Evolutionary conservation across 306 rosid genomes (phyloP).

Genomic region (Corylus heterophylla): DNA sequence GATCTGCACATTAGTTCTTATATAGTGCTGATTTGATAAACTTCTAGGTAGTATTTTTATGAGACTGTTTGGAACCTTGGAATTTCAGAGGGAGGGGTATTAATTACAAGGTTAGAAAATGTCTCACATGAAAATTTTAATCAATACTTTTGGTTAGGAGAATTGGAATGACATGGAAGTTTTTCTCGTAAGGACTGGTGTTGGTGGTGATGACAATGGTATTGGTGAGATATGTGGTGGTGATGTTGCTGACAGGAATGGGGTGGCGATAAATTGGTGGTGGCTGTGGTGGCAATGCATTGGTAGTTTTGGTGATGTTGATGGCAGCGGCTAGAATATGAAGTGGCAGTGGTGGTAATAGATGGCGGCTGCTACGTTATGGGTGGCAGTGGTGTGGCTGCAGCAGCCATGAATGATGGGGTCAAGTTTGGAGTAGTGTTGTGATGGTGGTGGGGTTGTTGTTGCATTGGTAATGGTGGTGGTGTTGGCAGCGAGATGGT

Average conservation of each 20-base stretch:
- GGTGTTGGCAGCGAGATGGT: background rate
- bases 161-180: background rate
- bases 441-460: background rate
- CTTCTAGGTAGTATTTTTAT: conserved; percentile 1
- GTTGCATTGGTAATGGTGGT: background rate
- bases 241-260: background rate
- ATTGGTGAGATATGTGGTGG: background rate
- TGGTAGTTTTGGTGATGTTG: background rate
- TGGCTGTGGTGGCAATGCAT: background rate
- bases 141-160: background rate
- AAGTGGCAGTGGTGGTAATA: background rate
- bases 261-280: background rate
- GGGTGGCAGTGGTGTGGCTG: background rate
- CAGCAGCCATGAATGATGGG: background rate
- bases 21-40: conserved; percentile 1
- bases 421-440: background rate
- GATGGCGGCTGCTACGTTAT: background rate
- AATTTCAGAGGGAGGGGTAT: background rate
- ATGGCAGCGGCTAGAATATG: background rate
- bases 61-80: background rate
- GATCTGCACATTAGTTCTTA: conserved; percentile 19
- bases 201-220: background rate
- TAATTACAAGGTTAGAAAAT: background rate
- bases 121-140: background rate
- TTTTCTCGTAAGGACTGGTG: background rate